These are phyloP conservation scores for Auricularia sp. DNA, from an alignment of 768 basidiomycete genomes.

Conservation along the genomic window DNA sequence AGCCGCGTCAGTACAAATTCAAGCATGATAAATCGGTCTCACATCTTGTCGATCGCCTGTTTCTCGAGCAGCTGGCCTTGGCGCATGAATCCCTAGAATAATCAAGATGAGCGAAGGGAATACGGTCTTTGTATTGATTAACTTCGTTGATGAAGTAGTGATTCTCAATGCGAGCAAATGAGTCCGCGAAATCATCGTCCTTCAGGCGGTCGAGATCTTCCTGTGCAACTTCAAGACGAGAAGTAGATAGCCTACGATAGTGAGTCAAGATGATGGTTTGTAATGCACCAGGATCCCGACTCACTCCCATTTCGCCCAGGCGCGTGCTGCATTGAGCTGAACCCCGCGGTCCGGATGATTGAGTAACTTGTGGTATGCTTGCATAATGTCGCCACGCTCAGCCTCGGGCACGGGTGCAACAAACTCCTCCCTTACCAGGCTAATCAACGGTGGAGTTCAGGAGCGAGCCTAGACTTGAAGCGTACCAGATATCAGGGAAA, in stretches of 20 bases:
- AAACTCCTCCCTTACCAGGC: conserved; percentile 62
- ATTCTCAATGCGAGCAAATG: conserved; percentile 83
- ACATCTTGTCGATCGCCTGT: conserved; percentile 87
- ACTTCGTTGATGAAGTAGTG: conserved; percentile 84
- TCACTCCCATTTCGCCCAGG: conserved; percentile 88
- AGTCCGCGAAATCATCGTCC: conserved; percentile 64
- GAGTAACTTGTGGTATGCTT: conserved; percentile 75
- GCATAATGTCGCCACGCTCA: conserved; percentile 69
- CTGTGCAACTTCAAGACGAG: conserved; percentile 60
- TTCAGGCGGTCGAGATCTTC: conserved; percentile 58
- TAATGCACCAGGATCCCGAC: conserved; percentile 20
- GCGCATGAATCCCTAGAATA: conserved; percentile 64
- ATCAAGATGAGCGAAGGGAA: conserved; percentile 1
- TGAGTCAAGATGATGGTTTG: not conserved
- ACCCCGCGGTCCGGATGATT: conserved; percentile 59
- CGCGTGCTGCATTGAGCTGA: conserved; percentile 60
- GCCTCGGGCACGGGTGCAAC: conserved; percentile 68
- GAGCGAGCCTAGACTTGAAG: not conserved
- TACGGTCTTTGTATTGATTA: conserved; percentile 11
- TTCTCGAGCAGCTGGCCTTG: conserved; percentile 79
- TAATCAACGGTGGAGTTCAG: not conserved
- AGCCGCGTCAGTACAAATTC: conserved; percentile 1
- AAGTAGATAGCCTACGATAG: conserved; percentile 64
- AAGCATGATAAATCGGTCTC: conserved; percentile 11
- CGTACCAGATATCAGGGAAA: conserved; percentile 82